These are phyloP conservation scores for Aureococcus anophagefferens DNA, from an alignment of 108 stramenopile genomes.

Conservation along the genomic window DNA sequence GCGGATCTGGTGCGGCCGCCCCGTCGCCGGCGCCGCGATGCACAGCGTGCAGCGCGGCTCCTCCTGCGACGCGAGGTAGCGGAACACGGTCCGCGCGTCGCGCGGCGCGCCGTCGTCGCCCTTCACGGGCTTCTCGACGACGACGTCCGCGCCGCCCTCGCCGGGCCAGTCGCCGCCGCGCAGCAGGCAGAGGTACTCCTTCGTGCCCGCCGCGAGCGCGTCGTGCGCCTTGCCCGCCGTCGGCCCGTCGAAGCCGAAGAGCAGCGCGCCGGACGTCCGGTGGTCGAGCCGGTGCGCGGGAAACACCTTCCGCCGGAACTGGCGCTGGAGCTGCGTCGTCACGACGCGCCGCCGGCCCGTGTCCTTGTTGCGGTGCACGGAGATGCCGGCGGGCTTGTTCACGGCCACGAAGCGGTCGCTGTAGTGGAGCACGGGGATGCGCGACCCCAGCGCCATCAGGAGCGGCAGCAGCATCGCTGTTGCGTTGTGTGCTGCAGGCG, in stretches of 20 bases:
- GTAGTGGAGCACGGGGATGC: slow-evolving; percentile 51
- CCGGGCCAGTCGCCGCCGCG: slow-evolving; percentile 45
- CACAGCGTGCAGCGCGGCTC: slow-evolving; percentile 23
- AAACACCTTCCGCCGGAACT: slow-evolving; percentile 52
- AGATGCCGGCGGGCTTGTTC: slow-evolving; percentile 54
- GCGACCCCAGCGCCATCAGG: too few species aligned
- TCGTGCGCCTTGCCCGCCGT: slow-evolving; percentile 26
- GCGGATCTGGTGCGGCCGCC: slow-evolving; percentile 46
- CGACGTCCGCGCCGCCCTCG: not conserved
- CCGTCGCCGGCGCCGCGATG: slow-evolving; percentile 30
- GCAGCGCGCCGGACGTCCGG: slow-evolving; percentile 56
- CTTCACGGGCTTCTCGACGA: not conserved
- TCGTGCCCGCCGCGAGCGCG: slow-evolving; percentile 25
- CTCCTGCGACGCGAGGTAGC: slow-evolving; percentile 31
- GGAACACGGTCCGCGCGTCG: slow-evolving; percentile 40
- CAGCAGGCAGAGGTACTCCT: slow-evolving; percentile 57
- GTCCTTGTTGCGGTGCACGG: slow-evolving; percentile 33
- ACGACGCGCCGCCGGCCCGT: slow-evolving; percentile 33
- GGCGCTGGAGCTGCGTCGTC: slow-evolving; percentile 40
- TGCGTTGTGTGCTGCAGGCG: too few species aligned
- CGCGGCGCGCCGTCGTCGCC: slow-evolving; percentile 18
- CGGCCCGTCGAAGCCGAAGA: slow-evolving; percentile 52
- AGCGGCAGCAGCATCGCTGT: too few species aligned
- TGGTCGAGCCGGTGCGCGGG: slow-evolving; percentile 66
- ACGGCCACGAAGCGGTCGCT: slow-evolving; percentile 49